phyloP scores from a whole-genome alignment of 2,329 filamentous ascomycete genomes.

The Venturia aucupariae region DNA sequence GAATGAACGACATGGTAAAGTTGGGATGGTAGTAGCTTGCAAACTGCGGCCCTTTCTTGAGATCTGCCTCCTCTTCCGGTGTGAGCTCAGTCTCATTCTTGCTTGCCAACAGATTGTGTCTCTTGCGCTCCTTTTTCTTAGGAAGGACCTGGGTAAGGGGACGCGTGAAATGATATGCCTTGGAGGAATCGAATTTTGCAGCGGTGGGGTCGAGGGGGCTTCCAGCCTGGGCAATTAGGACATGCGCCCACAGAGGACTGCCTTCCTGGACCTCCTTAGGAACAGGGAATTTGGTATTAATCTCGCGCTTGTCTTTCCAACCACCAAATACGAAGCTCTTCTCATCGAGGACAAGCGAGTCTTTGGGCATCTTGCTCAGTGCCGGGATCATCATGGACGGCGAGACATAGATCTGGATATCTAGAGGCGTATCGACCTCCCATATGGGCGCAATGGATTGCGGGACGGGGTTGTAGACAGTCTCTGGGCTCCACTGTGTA shows the following conservation, averaged over 20 bases:
- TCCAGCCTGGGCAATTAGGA: conserved; percentile 74
- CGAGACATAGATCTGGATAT: conserved; percentile 79
- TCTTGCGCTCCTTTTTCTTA: conserved; percentile 85
- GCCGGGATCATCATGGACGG: conserved; percentile 60
- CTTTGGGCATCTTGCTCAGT: conserved; percentile 54
- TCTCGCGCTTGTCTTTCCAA: conserved; percentile 65
- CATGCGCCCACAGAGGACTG: conserved; percentile 89
- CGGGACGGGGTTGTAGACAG: conserved; percentile 56
- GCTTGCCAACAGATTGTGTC: conserved; percentile 66
- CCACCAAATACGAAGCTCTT: conserved; percentile 71
- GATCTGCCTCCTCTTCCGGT: conserved; percentile 40
- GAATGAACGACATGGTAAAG: conserved; percentile 79
- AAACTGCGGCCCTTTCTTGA: conserved; percentile 57
- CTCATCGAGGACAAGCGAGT: conserved; percentile 69
- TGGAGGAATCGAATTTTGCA: conserved; percentile 60
- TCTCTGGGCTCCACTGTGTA: conserved; percentile 38
- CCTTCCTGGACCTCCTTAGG: conserved; percentile 79
- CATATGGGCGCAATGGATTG: conserved; percentile 77
- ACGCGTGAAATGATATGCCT: conserved; percentile 74
- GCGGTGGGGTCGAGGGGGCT: conserved; percentile 65
- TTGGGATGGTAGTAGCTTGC: conserved; percentile 93
- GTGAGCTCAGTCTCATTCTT: conserved; percentile 40
- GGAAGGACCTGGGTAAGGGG: conserved; percentile 83
- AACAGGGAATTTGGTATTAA: conserved; percentile 68
- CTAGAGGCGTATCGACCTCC: conserved; percentile 65